Evolutionary conservation across 2,329 filamentous ascomycete genomes (phyloP), one percentile per base, ranked within the genome.

Genomic region (Ophiocordyceps unilateralis): DNA sequence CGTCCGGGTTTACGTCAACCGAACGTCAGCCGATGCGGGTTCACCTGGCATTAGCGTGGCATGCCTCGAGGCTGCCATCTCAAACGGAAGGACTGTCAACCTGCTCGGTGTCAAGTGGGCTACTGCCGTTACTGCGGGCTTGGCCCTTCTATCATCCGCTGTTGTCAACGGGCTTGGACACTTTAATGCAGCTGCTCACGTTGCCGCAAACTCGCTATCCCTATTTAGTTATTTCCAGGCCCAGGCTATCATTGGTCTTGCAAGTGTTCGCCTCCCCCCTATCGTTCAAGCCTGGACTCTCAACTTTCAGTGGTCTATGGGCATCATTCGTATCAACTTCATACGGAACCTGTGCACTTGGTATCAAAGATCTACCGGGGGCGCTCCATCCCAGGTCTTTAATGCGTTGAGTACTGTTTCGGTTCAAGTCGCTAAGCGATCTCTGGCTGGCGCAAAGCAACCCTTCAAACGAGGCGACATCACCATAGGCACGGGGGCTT

Each of bases 251-350:
- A 70, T 94, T 53, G 88, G 88, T 48, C 80, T 95, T 61, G 84
- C 81, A 43, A 76, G 81, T 19, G 81, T 95, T 14, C 69, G 71
- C 40, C 73, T 94, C 43, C 89, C 89, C 10, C 89, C 89, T 0
- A 83, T 94, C 47, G 89, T 93, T 43, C 74, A 83, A 54, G 74
- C 88, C 0, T 96, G 89, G 89, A 94, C 88, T 2, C 88, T 95
- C 64, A 89, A 95, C 63, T 95, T 96, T 66, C 83, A 93, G 58
- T 96, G 89, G 89, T 93, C 82, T 55, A 91, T 96, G 85, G 89
- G 89, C 52, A 87, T 96, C 53, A 93, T 96, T 54, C 75, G 76
- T 41, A 71, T 94, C 37, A 70, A 68, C 15, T 95, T 93, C 59
- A 74, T 95, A 65, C 86, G 95, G 65, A 70, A 69, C 40, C 83